Evolutionary conservation across 2,329 filamentous ascomycete species (phyloP), one percentile per base, ranked within the genome.

Genomic region (Teratosphaeria viscida): DNA sequence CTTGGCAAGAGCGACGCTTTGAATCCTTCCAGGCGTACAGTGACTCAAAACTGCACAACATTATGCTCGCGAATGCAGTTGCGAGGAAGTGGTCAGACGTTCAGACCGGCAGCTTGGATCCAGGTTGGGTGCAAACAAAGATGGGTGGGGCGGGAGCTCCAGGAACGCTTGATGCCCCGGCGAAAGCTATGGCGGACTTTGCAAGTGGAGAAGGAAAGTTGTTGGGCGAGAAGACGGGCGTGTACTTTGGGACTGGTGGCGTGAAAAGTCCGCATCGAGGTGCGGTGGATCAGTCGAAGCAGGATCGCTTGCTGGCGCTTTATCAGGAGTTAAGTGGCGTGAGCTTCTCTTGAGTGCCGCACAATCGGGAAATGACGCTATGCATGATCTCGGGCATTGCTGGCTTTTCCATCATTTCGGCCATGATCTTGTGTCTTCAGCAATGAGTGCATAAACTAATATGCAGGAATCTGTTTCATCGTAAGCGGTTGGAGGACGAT

Each of bases 1-100:
- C 73, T 3, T 76, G 75, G 72, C 59, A 73, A 4, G 57, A 72
- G 55, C 71, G 71, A 63, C 68, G 19, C 57, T 79, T 69, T 56
- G 66, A 68, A 52, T 67, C 70, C 5, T 71, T 70, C 14, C 64
- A 70, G 1, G 79, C 77, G 0, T 85, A 85, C 62, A 73, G 73
- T 59, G 80, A 83, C 61, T 80, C 74, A 60, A 85, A 85, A 68
- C 66, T 85, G 35, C 81, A 84, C 61, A 77, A 81, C 61, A 71
- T 81, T 35, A 74, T 85, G 69, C 73, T 85, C 14, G 79, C 81
- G 1, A 81, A 80, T 59, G 80, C 78, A 2, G 80, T 85, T 60
- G 76, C 81, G 0, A 71, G 78, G 12, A 70, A 74, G 7, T 79
- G 77, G 68, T 67, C 72, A 1, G 67, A 75, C 7, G 76, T 81